Base-by-base conservation (phyloP, 2,329 filamentous ascomycete genomes). In the Sporothrix variecibatus region DNA sequence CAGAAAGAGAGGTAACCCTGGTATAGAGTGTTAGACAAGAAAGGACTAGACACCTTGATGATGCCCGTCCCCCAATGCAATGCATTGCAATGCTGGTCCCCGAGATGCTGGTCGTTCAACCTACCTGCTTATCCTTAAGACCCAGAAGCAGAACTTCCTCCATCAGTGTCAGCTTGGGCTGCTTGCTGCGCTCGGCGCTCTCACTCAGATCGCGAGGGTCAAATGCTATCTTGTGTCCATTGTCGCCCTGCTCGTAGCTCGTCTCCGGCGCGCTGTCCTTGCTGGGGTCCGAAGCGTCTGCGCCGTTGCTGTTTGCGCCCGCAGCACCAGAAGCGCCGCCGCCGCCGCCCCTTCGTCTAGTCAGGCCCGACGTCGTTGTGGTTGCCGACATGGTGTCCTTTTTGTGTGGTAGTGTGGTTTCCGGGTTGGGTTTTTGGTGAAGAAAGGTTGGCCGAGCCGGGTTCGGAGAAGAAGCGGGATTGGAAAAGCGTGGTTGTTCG, bases 1-100 rank as follows among this genome's bases (percentile, higher is more conserved):
- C 96, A 99, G 85, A 99, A 99, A 40, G 95, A 98, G 77, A 99
- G 91, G 82, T 99, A 98, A 78, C 96, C 96, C 94, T 97, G 81
- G 77, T 68, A 65, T 60, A 79, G 65, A 2, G 53, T 28, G 40
- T 72, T 58, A 72, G 70, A 20, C 0, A 26, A 28, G n/a, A 20
- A 28, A 3, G 23, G 26, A 28, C 62, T 28, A 26, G 38, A 28
- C 34, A 34, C 34, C 34, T 34, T 15, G 26, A 64, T 23, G 60
- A 6, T n/a, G 31, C 15, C 43, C 43, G 43, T 3, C 15, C 43
- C n/a, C 51, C 20, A 4, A 38, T 38, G 38, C 26, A 12, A 51
- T 26, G 4, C 40, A 60, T 2, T 34, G 23, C 31, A 40, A 43
- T 26, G 60, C 34, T 20, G 0, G 34, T 34, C 34, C 60, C 2